Evolutionary conservation across 2,329 filamentous ascomycete genomes (phyloP).

Genomic region (Cercospora zeina): DNA sequence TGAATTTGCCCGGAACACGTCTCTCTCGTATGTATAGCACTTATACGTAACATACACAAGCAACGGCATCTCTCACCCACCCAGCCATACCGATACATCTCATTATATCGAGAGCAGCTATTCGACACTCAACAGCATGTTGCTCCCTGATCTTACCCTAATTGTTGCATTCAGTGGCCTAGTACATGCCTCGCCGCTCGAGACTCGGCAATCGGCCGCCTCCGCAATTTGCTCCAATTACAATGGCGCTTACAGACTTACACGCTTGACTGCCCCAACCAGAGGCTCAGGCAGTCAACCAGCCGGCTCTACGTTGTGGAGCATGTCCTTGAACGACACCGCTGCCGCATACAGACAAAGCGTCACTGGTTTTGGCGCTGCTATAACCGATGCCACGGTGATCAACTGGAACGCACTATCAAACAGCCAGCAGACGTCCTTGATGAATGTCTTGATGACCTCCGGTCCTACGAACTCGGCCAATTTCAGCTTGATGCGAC

Average conservation of each 20-base stretch:
- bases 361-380: conserved; percentile 28
- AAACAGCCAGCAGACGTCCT: conserved; percentile 11
- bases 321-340: conserved; percentile 33
- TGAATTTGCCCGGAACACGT: background rate
- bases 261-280: conserved; percentile 20
- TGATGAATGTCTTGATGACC: conserved; percentile 26
- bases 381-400: conserved; percentile 29
- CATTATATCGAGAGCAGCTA: background rate
- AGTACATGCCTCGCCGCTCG: conserved; percentile 3
- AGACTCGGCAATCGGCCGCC: conserved; percentile 19
- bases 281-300: conserved; percentile 13
- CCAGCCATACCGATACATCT: background rate
- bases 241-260: conserved; percentile 26
- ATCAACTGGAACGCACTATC: conserved; percentile 25
- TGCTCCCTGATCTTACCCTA: background rate
- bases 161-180: background rate
- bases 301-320: conserved; percentile 16
- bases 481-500: conserved; percentile 28
- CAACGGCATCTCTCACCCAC: background rate
- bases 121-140: background rate
- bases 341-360: conserved; percentile 22
- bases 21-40: background rate
- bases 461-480: conserved; percentile 17
- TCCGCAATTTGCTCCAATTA: conserved; percentile 25
- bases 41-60: background rate